phyloP scores from a whole-genome alignment of 179 eudicot genomes.

The Heliamphora pulchella region DNA sequence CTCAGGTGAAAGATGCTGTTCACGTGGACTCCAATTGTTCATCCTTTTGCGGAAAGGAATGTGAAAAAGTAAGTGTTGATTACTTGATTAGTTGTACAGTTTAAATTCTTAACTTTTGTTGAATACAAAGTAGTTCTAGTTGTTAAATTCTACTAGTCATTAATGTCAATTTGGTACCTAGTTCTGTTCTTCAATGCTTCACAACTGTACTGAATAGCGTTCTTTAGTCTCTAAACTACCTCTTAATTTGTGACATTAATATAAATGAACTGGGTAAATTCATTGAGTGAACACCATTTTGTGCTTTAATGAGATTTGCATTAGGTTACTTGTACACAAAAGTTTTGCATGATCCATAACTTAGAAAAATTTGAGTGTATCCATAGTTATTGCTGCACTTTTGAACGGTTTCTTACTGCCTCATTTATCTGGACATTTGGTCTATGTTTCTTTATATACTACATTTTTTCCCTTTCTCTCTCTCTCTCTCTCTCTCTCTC shows the following conservation, averaged over 20 bases:
- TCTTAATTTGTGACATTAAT: neutral
- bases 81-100: neutral
- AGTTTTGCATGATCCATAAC: neutral
- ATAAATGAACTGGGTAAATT: neutral
- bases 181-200: neutral
- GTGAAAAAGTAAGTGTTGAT: constrained; percentile 55
- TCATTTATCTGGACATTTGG: neutral
- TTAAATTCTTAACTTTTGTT: neutral
- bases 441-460: neutral
- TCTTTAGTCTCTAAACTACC: neutral
- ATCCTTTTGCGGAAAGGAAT: constrained; percentile 61
- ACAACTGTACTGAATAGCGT: neutral
- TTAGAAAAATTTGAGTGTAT: neutral
- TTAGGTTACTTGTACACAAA: neutral
- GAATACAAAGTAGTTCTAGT: neutral
- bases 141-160: constrained; percentile 5
- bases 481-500: too few relatives aligned
- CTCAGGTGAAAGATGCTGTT: constrained; percentile 26
- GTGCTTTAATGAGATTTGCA: neutral
- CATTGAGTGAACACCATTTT: neutral
- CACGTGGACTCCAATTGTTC: constrained; percentile 22
- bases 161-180: neutral
- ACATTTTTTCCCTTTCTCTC: neutral
- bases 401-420: neutral
- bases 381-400: neutral